Evolutionary conservation across 2,329 filamentous ascomycete species (phyloP).

Genomic region (Pseudogymnoascus sp.): DNA sequence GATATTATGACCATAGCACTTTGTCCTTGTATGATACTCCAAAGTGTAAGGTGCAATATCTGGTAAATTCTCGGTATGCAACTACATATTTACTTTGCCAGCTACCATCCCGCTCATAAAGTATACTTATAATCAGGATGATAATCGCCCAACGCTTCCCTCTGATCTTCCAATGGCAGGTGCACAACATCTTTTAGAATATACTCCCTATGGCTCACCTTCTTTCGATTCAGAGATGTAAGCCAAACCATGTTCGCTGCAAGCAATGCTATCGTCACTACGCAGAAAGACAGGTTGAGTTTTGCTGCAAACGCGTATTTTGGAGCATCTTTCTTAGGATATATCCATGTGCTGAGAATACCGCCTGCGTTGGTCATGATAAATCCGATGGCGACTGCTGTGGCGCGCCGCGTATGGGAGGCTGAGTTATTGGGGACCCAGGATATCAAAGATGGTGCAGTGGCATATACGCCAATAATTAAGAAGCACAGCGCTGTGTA

Average conservation of each 20-base stretch:
- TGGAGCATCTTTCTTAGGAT: constrained; percentile 3
- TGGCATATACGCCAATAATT: constrained; percentile 2
- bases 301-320: neutral
- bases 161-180: neutral
- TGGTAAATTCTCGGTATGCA: neutral
- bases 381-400: neutral
- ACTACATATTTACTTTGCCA: neutral
- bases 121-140: constrained; percentile 9
- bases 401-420: constrained; percentile 6
- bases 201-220: neutral
- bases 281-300: neutral
- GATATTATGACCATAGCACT: neutral
- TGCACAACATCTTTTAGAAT: neutral
- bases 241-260: neutral
- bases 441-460: constrained; percentile 2
- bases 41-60: neutral
- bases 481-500: constrained; percentile 35
- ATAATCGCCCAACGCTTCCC: neutral
- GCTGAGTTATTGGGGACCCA: constrained; percentile 8
- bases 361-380: constrained; percentile 10
- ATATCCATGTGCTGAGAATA: constrained; percentile 11
- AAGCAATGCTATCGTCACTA: neutral
- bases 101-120: neutral
- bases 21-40: neutral
- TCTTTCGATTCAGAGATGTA: neutral